phyloP scores from a whole-genome alignment of 2,329 filamentous ascomycete genomes.

The Fusarium continuum region DNA sequence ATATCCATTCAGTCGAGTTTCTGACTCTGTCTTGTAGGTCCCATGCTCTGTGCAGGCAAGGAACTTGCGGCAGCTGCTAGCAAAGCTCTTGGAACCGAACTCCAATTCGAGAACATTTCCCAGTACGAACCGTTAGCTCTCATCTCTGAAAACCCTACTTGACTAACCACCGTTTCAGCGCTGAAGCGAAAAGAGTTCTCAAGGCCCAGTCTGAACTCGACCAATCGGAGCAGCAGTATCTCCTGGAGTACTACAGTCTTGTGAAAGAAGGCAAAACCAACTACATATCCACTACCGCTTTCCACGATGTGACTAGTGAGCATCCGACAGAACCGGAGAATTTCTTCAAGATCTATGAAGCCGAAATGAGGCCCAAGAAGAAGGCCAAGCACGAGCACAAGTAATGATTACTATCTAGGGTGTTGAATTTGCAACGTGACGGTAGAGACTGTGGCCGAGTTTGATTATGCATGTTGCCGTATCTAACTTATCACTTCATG shows the following conservation, averaged over 20 bases:
- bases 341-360: slow-evolving; percentile 22
- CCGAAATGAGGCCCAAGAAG: slow-evolving; percentile 12
- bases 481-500: too few species aligned
- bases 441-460: too few species aligned
- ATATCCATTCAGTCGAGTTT: fast-evolving
- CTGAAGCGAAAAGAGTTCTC: slow-evolving; percentile 10
- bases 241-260: slow-evolving; percentile 20
- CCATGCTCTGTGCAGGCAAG: slow-evolving; percentile 56
- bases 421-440: too few species aligned
- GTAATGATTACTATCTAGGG: neutral
- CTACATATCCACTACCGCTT: slow-evolving; percentile 1
- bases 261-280: slow-evolving; percentile 17
- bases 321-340: slow-evolving; percentile 5
- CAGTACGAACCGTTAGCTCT: neutral
- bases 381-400: slow-evolving; percentile 18
- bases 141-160: too few species aligned
- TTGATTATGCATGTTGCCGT: too few species aligned
- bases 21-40: slow-evolving; percentile 44
- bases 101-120: slow-evolving; percentile 41
- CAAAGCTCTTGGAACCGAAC: slow-evolving; percentile 52
- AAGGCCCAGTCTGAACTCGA: slow-evolving; percentile 5
- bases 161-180: neutral
- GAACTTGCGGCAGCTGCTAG: slow-evolving; percentile 58
- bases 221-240: slow-evolving; percentile 2
- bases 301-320: slow-evolving; percentile 6